Conservation (phyloP, 805 yeast species). For the Sungouiella blattae region DNA sequence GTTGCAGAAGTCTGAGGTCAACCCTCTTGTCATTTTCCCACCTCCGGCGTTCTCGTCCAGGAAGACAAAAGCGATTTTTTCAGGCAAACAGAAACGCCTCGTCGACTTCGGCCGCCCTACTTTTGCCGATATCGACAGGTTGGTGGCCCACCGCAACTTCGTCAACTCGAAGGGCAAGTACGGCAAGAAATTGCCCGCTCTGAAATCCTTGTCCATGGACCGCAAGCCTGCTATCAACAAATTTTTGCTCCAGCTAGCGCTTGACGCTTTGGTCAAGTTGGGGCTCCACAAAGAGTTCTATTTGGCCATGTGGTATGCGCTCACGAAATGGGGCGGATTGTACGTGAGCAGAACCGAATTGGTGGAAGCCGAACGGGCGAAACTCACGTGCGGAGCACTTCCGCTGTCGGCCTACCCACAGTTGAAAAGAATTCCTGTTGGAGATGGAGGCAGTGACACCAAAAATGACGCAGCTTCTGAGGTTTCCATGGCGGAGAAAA, state of each 20-base stretch:
- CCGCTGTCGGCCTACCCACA: neutral
- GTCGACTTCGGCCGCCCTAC: constrained; percentile 30
- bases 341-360: constrained; percentile 7
- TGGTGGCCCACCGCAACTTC: constrained; percentile 13
- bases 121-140: constrained; percentile 15
- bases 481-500: neutral
- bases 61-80: constrained; percentile 22
- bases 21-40: constrained; percentile 31
- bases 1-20: constrained; percentile 11
- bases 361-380: neutral
- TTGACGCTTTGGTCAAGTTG: constrained; percentile 29
- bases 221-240: constrained; percentile 21
- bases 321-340: constrained; percentile 34
- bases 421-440: neutral
- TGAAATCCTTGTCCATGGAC: neutral
- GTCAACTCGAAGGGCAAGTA: constrained; percentile 18
- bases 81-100: constrained; percentile 23
- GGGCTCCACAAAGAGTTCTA: constrained; percentile 30
- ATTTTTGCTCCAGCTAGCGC: constrained; percentile 26
- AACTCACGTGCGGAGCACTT: neutral
- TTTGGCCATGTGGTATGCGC: constrained; percentile 29
- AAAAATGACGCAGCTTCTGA: neutral
- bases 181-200: constrained; percentile 12
- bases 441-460: neutral
- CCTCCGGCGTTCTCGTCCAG: constrained; percentile 23